These are phyloP conservation scores for Fermentozyma sake DNA, from an alignment of 1,139 yeast genomes.

Conservation along the genomic window DNA sequence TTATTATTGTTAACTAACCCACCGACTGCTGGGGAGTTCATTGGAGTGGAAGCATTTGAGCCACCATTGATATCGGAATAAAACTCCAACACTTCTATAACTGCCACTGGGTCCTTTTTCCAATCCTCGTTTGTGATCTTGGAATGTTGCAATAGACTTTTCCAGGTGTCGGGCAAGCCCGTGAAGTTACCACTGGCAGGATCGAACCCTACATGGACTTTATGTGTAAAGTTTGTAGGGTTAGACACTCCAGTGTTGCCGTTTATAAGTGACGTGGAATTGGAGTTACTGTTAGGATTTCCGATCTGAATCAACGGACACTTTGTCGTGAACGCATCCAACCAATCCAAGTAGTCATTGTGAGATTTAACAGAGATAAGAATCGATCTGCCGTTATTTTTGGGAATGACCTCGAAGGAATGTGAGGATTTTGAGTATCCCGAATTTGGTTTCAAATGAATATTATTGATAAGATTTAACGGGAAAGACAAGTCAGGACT, in stretches of 20 bases:
- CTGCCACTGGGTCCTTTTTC: conserved; percentile 81
- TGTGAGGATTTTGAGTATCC: conserved; percentile 54
- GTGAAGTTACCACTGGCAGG: conserved; percentile 70
- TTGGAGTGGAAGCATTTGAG: conserved; percentile 30
- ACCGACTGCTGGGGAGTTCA: conserved; percentile 16
- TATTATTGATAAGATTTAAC: conserved; percentile 33
- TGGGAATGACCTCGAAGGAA: conserved; percentile 74
- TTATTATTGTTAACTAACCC: conserved; percentile 2
- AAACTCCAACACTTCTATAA: conserved; percentile 88
- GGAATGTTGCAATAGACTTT: conserved; percentile 66
- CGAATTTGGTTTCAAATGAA: conserved; percentile 35
- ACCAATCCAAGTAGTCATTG: conserved; percentile 83
- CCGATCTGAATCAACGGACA: conserved; percentile 61
- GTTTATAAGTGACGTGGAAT: conserved; percentile 10
- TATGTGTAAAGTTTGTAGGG: conserved; percentile 77
- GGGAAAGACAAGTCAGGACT: conserved; percentile 41
- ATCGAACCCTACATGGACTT: conserved; percentile 58
- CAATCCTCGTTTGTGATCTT: conserved; percentile 79
- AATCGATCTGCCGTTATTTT: conserved; percentile 55
- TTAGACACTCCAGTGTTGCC: conserved; percentile 69
- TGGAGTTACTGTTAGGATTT: conserved; percentile 8
- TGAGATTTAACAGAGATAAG: conserved; percentile 74
- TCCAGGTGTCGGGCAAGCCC: conserved; percentile 80
- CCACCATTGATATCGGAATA: conserved; percentile 50
- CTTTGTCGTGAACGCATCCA: conserved; percentile 82